Base-by-base conservation (phyloP, 2,329 filamentous ascomycete genomes). In the Colletotrichum truncatum region DNA sequence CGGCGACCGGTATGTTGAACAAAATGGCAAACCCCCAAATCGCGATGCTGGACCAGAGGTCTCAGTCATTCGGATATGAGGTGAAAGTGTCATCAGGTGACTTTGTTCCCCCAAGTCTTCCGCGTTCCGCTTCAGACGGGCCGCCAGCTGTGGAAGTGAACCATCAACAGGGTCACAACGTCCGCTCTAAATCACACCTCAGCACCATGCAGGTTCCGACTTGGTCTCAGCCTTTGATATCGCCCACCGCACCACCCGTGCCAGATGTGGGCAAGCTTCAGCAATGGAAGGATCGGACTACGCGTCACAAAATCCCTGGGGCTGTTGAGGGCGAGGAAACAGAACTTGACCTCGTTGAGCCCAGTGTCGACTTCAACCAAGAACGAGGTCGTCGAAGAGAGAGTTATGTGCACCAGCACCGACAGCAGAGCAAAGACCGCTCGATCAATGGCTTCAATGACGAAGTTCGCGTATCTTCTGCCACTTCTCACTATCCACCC, bases 181-280 rank as follows among this genome's bases (percentile, higher is more conserved):
- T 45, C 10, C 21, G 34, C 4, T 25, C 57, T 10, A 66, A 14
- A 6, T 46, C 54, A 23, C 51, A 32, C n/a, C 57, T 38, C 43
- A 38, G 5, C 11, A 54, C 62, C 12, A 48, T 55, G 49, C 41
- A 56, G 39, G 16, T 46, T 0, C 55, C 54, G 14, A 14, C 65
- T 18, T 61, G 72, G 49, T 70, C 71, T 6, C 73, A 73, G n/a
- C 69, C 71, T 1, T 59, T 73, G 8, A 65, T 73, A 6, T 72
- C 73, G 1, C 71, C 75, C 2, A 72, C 73, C 11, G 69, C 74
- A 1, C 70, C 75, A 1, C 58, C 72, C 0, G 63, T 73, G 16
- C 73, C 76, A 5, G 77, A 77, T 3, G 69, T 73, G 4, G 69
- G 73, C 51, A 77, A 74, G 23, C 75, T 79, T 6, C 72, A 75